Conservation (phyloP, 1,139 yeast genomes). For the Yamadazyma conglobata region DNA sequence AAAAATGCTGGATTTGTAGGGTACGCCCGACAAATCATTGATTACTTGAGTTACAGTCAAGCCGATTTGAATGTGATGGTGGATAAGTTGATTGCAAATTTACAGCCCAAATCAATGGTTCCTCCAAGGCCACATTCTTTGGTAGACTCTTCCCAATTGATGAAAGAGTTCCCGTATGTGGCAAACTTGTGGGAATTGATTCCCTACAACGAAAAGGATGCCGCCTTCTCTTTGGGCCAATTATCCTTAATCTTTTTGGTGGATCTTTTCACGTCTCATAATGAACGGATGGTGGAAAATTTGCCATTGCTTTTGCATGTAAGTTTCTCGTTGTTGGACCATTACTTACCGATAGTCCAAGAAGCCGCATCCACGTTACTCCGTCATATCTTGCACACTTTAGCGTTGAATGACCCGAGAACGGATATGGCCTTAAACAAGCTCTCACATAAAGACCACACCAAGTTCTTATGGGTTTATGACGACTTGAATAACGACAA, state of each 20-base stretch:
- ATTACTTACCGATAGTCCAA: slow-evolving; percentile 77
- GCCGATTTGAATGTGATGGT: slow-evolving; percentile 56
- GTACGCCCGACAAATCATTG: slow-evolving; percentile 75
- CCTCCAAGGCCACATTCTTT: slow-evolving; percentile 50
- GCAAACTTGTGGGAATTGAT: slow-evolving; percentile 65
- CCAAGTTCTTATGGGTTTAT: slow-evolving; percentile 67
- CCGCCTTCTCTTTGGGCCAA: slow-evolving; percentile 85
- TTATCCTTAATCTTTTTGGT: slow-evolving; percentile 80
- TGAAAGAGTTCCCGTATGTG: slow-evolving; percentile 56
- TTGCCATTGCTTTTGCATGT: slow-evolving; percentile 82
- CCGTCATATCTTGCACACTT: slow-evolving; percentile 66
- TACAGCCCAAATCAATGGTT: slow-evolving; percentile 85
- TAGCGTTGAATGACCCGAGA: slow-evolving; percentile 54
- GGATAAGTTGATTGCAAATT: slow-evolving; percentile 61
- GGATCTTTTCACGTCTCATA: slow-evolving; percentile 65
- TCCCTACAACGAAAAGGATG: slow-evolving; percentile 61
- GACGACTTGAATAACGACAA: slow-evolving; percentile 79
- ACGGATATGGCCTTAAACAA: slow-evolving; percentile 51
- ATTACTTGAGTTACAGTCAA: slow-evolving; percentile 62
- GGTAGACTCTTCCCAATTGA: slow-evolving; percentile 10
- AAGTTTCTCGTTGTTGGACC: slow-evolving; percentile 78
- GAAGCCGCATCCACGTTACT: slow-evolving; percentile 79
- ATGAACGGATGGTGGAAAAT: slow-evolving; percentile 51
- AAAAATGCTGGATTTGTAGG: slow-evolving; percentile 75
- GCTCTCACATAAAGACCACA: slow-evolving; percentile 45